Evolutionary conservation across 257 asterid genomes (phyloP).

Genomic region (Solanum chiquidenum): DNA sequence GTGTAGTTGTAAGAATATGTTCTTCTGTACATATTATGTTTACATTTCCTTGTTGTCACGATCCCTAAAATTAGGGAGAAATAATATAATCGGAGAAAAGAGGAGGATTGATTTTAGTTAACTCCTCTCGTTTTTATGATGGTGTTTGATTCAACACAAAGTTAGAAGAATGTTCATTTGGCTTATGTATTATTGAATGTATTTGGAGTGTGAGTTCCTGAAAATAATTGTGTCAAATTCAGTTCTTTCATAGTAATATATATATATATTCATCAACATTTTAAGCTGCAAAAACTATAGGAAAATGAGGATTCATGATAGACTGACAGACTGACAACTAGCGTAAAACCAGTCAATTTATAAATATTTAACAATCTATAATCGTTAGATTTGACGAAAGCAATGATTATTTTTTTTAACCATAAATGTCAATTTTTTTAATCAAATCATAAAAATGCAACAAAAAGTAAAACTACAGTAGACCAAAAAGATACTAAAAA

Average conservation of each 20-base stretch:
- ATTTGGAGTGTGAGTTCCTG: background rate
- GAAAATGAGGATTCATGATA: background rate
- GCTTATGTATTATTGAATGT: background rate
- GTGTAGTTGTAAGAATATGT: background rate
- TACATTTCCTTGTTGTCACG: background rate
- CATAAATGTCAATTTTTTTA: background rate
- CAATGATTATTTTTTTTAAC: background rate
- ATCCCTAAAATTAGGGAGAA: background rate
- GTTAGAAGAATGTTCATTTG: background rate
- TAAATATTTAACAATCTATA: background rate
- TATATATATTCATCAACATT: background rate
- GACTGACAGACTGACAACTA: background rate
- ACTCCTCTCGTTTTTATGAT: background rate
- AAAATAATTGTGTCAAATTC: background rate
- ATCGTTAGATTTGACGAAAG: background rate
- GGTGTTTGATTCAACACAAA: background rate
- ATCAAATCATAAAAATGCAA: background rate
- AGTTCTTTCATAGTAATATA: background rate
- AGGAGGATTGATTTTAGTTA: background rate
- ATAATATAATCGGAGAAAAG: background rate
- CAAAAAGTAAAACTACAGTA: background rate
- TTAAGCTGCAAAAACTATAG: background rate
- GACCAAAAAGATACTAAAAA: background rate
- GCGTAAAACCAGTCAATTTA: background rate
- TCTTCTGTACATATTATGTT: background rate